Conservation (phyloP, 163 green algal species). For the Chlorella variabilis region DNA sequence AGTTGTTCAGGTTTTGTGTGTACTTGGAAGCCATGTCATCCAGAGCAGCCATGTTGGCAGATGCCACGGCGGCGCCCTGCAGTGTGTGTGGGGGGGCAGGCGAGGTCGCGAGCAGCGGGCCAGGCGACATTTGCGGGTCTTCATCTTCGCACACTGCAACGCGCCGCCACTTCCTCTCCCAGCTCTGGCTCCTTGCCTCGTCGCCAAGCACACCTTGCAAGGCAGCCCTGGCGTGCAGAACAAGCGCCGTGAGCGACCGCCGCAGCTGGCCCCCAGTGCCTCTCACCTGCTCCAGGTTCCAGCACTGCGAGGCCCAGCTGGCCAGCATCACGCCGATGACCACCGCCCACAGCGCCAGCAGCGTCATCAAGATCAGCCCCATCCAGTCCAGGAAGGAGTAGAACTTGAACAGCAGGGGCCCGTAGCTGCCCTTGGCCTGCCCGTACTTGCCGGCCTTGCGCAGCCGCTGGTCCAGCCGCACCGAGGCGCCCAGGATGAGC, state of each 20-base stretch:
- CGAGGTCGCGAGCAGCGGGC: too few species aligned
- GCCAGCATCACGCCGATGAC: slow-evolving; percentile 14
- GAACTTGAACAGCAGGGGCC: background rate
- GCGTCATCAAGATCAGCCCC: background rate
- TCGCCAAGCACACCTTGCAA: too few species aligned
- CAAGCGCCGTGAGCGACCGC: too few species aligned
- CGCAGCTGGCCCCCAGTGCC: too few species aligned
- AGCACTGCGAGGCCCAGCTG: slow-evolving; percentile 24
- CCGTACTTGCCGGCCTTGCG: slow-evolving; percentile 19
- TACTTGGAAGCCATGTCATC: background rate
- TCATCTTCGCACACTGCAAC: too few species aligned
- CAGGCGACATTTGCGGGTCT: too few species aligned
- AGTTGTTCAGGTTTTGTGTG: background rate
- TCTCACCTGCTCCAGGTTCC: slow-evolving; percentile 24
- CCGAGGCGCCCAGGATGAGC: background rate
- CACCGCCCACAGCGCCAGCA: slow-evolving; percentile 38
- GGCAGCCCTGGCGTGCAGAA: too few species aligned
- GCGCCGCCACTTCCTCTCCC: too few species aligned
- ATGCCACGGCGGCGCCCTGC: slow-evolving; percentile 1
- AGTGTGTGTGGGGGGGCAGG: too few species aligned
- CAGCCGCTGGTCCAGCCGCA: slow-evolving; percentile 14
- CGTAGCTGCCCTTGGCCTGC: slow-evolving; percentile 5
- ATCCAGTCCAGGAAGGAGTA: slow-evolving; percentile 13
- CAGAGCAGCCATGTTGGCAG: background rate
- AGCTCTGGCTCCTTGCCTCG: too few species aligned